Evolutionary conservation across 805 yeast genomes (phyloP).

Genomic region (Debaryomyces hansenii): DNA sequence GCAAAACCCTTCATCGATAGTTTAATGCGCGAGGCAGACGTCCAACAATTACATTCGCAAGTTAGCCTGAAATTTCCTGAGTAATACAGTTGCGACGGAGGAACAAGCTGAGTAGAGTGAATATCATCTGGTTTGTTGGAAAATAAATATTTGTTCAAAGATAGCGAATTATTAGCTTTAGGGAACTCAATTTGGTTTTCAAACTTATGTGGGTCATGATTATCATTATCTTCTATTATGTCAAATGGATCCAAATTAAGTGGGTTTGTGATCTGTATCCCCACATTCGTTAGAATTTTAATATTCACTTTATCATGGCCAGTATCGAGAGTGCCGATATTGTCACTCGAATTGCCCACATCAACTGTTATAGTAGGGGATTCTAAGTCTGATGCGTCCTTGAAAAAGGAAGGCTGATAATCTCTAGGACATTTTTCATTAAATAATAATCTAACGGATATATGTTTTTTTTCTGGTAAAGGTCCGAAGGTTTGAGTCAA

Average conservation of each 20-base stretch:
- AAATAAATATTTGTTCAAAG: conserved; percentile 23
- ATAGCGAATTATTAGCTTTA: conserved; percentile 1
- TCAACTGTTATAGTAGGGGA: conserved; percentile 31
- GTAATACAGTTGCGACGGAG: conserved; percentile 9
- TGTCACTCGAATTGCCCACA: neutral
- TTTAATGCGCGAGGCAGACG: neutral
- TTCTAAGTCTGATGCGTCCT: conserved; percentile 39
- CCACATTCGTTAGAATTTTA: conserved; percentile 19
- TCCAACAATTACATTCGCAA: conserved; percentile 26
- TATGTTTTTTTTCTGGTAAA: conserved; percentile 46
- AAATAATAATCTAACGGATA: conserved; percentile 50
- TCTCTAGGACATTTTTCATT: conserved; percentile 46
- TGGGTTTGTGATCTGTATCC: neutral
- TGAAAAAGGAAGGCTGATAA: conserved; percentile 51
- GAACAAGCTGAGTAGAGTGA: conserved; percentile 27
- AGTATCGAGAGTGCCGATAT: conserved; percentile 7
- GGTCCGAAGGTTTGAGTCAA: conserved; percentile 55
- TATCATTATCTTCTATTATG: neutral
- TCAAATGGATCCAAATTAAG: conserved; percentile 26
- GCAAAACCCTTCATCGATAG: conserved; percentile 7
- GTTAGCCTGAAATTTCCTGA: neutral
- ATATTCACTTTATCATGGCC: conserved; percentile 11
- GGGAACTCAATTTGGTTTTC: neutral
- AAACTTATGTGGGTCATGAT: neutral
- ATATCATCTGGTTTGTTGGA: conserved; percentile 15